Base-by-base conservation (phyloP, 139 green algal genomes). In the Chlamydomonas urium region DNA sequence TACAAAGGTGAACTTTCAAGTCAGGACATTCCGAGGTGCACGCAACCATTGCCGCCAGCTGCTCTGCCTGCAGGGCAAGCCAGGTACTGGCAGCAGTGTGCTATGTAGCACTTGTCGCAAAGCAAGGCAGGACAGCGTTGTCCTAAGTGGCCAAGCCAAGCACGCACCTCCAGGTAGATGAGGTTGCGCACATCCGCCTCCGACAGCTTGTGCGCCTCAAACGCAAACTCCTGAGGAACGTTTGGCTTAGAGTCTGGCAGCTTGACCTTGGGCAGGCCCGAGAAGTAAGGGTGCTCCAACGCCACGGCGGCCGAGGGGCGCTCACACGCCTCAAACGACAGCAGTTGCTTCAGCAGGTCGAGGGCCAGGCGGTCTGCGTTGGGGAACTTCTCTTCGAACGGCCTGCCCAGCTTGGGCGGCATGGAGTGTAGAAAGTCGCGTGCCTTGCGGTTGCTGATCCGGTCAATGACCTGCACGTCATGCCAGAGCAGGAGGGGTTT, bases 101-200 rank as follows among this genome's bases (percentile, higher is more conserved):
- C 42, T 50, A 24, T 24, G 14, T 24, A 50, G 8, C 8, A 50
- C 8, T 8, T 50, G 8, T 50, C 42, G 14, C 14, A 24, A 50
- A 24, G 8, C 42, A 50, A 50, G 42, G 42, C 10, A 14, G 42
- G 14, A 50, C 8, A 24, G 42, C 10, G 42, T 50, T 50, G 10
- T 50, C 14, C 10, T 50, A 14, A 24, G 42, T 14, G 14, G 14
- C 14, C 42, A 24, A 50, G 10, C 8, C 42, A 50, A 24, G 42
- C 10, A 14, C 42, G 8, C 14, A 50, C 42, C 85, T 99, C 95
- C 1, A 88, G 68, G 86, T 98, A 99, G 48, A 99, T 98, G 38
- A 99, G 87, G 34, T 97, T 89, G 3, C 95, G 87, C 71, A 95
- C 93, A 75, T 99, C 95, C 35, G 97, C 90, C 66, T 93, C 87